Evolutionary conservation across 1,284 basidiomycete species (phyloP).

Genomic region (Cryptococcus sp.): DNA sequence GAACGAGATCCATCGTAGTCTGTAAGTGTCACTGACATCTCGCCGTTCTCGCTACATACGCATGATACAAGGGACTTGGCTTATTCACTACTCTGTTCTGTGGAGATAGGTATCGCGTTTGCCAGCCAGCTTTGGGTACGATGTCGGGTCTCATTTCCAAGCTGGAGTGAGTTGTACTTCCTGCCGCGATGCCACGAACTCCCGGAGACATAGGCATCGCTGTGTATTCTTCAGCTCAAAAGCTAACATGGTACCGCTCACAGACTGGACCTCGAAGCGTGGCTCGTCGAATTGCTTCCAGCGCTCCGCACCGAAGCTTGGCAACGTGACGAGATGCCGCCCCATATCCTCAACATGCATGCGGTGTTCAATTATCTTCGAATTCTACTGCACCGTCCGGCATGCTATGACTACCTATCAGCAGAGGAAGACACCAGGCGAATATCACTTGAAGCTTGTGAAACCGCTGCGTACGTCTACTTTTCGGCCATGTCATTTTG

Average conservation of each 20-base stretch:
- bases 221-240: no score
- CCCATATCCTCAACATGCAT: slow-evolving; percentile 1
- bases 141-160: background rate
- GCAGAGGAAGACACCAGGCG: background rate
- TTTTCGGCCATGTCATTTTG: no score
- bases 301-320: background rate
- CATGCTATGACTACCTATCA: background rate
- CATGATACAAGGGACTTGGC: no score
- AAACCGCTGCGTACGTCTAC: background rate
- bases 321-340: background rate
- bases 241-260: no score
- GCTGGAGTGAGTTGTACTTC: background rate
- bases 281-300: background rate
- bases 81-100: no score
- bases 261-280: background rate
- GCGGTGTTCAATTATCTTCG: background rate
- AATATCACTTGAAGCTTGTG: background rate
- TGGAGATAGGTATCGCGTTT: background rate
- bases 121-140: background rate
- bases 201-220: no score
- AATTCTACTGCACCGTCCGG: background rate
- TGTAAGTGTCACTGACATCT: background rate
- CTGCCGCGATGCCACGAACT: no score
- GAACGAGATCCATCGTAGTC: background rate
- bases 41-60: no score